Evolutionary conservation across 129 eudicot species (phyloP), one percentile per base, ranked within the genome.

Genomic region (Artemisia argyi): DNA sequence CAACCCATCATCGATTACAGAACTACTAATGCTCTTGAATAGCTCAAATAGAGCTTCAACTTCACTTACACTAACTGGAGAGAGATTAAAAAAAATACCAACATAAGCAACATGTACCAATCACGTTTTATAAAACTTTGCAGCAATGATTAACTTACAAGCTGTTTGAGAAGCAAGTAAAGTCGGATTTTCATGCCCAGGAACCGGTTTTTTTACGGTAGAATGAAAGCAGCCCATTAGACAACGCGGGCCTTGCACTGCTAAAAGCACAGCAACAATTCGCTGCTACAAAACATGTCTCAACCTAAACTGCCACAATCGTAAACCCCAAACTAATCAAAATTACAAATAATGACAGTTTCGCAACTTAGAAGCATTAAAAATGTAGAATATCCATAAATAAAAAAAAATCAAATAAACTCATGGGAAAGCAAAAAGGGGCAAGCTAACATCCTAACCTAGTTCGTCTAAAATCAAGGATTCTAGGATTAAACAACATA

Each of bases 1-100:
- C 59, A 94, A 84, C 64, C 99, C 99, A 79, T 94, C 99, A 69
- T 90, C 99, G 49, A 90, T 84, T 50, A 94, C 89, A 53, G 99
- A 94, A 83, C 99, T 83, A 78, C 99, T 94, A 46, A 94, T 94
- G 88, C 93, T 90, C 88, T 94, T 94, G 77, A 79, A 94, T 26
- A 94, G 87, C 89, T 94, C 99, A 79, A 87, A 94, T 15, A 94
- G 73, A 75, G 99, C 99, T 88, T 94, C 99, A 77, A 94, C 99
- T 84, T 94, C 99, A 79, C 99, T 94, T 35, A 94, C 99, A 69
- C 96, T 93, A 69, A 93, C 98, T 93, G 86, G 54, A 76, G 70
- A 76, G 70, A 77, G 74, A 70, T 28, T 53, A 57, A 56, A 58
- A 65, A 71, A 46, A n/a, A n/a, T n/a, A 1, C 14, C 22, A 67